Percentiles rank a stretch among this genome's conserved stretches.
Conservation (phyloP, 345 rosid genomes). For the Rhizophora apiculata region DNA sequence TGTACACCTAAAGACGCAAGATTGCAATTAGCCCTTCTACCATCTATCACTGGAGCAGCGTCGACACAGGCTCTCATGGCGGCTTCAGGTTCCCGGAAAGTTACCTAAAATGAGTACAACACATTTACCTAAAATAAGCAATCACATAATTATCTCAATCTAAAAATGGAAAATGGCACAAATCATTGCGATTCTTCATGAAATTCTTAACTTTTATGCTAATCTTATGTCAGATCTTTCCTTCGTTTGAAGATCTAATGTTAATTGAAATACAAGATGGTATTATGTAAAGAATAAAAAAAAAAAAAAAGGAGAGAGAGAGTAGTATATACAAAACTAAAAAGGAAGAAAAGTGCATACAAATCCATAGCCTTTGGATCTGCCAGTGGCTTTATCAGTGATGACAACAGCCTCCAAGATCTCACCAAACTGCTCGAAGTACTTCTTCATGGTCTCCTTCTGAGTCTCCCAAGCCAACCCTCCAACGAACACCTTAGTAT, state of each 20-base stretch:
- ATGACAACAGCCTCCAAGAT: constrained; percentile 98
- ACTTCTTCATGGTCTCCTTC: constrained; percentile 84
- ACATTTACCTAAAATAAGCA: constrained; percentile 8
- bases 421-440: constrained; percentile 95
- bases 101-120: constrained; percentile 50
- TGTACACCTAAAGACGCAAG: constrained; percentile 93
- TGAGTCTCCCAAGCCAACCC: constrained; percentile 99
- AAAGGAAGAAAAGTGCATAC: constrained; percentile 39
- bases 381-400: constrained; percentile 92
- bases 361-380: constrained; percentile 99
- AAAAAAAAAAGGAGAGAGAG: neutral
- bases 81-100: constrained; percentile 89
- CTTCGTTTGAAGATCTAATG: constrained; percentile 17
- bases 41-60: constrained; percentile 95
- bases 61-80: constrained; percentile 93
- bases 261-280: neutral
- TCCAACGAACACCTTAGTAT: constrained; percentile 93
- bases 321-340: neutral
- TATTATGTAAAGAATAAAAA: neutral
- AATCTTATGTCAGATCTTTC: constrained; percentile 14
- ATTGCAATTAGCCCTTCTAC: constrained; percentile 95
- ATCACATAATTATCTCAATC: neutral
- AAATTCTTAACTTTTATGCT: neutral
- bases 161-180: neutral
- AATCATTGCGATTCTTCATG: neutral